phyloP scores from a whole-genome alignment of 495 filamentous ascomycete species.

The Hypomontagnella submonticulosa region DNA sequence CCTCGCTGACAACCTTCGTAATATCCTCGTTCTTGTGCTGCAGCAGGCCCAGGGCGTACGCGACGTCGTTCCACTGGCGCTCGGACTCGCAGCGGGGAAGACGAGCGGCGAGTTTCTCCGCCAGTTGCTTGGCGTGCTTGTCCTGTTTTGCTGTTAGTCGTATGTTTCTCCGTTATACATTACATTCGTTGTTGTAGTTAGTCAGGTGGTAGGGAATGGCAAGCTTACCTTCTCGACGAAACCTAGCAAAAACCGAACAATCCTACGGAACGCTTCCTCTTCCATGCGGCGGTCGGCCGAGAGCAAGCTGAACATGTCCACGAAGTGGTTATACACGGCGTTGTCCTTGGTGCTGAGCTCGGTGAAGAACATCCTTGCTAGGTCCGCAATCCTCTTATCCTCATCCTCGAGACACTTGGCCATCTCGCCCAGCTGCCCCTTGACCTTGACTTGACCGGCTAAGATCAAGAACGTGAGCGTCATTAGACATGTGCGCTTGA shows the following conservation, averaged over 20 bases:
- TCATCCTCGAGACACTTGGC: constrained; percentile 97
- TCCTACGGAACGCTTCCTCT: constrained; percentile 82
- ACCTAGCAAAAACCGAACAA: constrained; percentile 90
- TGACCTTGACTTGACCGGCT: constrained; percentile 98
- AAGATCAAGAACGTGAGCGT: constrained; percentile 97
- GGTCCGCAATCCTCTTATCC: constrained; percentile 91
- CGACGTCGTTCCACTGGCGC: constrained; percentile 96
- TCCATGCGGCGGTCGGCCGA: constrained; percentile 81
- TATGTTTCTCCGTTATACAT: not conserved
- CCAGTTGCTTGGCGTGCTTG: constrained; percentile 96
- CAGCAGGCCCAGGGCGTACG: constrained; percentile 86
- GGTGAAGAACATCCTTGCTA: constrained; percentile 98
- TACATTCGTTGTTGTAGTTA: not conserved
- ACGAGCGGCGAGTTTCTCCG: constrained; percentile 90
- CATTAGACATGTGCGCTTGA: constrained; percentile 98
- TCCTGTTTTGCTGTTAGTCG: constrained; percentile 67
- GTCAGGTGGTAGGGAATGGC: constrained; percentile 22
- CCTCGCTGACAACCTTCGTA: constrained; percentile 79
- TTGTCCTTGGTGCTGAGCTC: constrained; percentile 98
- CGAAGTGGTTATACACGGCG: constrained; percentile 98
- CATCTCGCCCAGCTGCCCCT: constrained; percentile 99
- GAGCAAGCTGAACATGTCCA: constrained; percentile 97
- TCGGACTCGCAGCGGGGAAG: constrained; percentile 89
- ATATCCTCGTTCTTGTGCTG: constrained; percentile 99
- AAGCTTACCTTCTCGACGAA: constrained; percentile 92